Base-by-base conservation (phyloP, 2,329 filamentous ascomycete genomes). In the Cadophora gregata region DNA sequence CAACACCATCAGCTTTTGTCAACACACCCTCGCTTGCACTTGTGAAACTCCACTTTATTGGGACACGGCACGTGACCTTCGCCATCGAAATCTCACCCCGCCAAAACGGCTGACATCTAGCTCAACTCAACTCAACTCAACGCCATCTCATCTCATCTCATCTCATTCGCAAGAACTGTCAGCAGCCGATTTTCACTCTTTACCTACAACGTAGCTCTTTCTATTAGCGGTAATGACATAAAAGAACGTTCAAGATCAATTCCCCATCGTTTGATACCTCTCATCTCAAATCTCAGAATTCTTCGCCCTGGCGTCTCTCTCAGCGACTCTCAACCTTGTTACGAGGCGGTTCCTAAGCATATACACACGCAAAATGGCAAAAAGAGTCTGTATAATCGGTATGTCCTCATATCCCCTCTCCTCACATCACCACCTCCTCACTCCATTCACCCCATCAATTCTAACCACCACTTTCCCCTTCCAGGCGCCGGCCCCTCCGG, bases 401-500 rank as follows among this genome's bases (percentile, higher is more conserved):
- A 42, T 16, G 38, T 14, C 14, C 38, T 19, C 6, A 6, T 36
- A 10, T 14, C 2, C 14, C 33, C 7, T 9, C 33, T 10, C 14
- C 33, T 36, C 33, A 36, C 9, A 36, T 9, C 3, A 4, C 33
- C 3, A 36, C 33, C 9, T 10, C 33, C 14, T 36, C 33, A 27
- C 21, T 31, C 33, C 36, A 58, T 69, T n/a, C n/a, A n/a, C n/a
- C n/a, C n/a, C n/a, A n/a, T n/a, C n/a, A n/a, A n/a, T n/a, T n/a
- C 27, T 6, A 9, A 29, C 45, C 29, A 19, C 42, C 25, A 10
- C 9, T 33, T 19, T 66, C 38, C 61, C 31, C 0, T 29, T 50
- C n/a, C 29, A 91, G 89, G 90, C 61, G 89, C 88, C 63, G 90
- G 89, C 1, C 90, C 89, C 12, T 88, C 89, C 1, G 90, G 89